Evolutionary conservation across 2,329 filamentous ascomycete species (phyloP).

Genomic region (Colletotrichum sublineola): DNA sequence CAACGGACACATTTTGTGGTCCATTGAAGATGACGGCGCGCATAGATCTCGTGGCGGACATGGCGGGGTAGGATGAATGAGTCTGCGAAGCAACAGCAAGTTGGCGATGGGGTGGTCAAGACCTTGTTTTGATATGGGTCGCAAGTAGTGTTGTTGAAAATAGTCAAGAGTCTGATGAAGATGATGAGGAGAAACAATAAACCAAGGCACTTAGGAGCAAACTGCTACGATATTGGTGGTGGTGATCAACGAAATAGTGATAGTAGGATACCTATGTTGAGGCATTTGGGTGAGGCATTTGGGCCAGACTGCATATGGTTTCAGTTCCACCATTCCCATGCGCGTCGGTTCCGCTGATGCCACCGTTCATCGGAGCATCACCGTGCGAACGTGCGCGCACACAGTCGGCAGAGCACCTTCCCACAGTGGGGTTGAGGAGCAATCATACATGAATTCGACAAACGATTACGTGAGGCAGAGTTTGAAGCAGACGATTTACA

Average conservation of each 20-base stretch:
- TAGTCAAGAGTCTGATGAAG: background rate
- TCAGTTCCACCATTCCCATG: background rate
- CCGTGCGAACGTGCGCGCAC: conserved; percentile 17
- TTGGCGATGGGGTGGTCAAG: background rate
- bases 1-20: conserved; percentile 78
- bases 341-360: conserved; percentile 21
- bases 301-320: background rate
- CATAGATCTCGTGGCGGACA: conserved; percentile 69
- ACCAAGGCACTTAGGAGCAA: background rate
- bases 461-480: too few species aligned
- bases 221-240: background rate
- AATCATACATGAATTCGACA: background rate
- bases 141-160: background rate
- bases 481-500: background rate
- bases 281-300: conserved; percentile 8
- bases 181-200: background rate
- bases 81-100: background rate
- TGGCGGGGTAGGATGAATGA: conserved; percentile 21
- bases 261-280: background rate
- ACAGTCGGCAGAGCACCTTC: conserved; percentile 5
- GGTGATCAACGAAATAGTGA: background rate
- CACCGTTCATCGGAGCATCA: conserved; percentile 17
- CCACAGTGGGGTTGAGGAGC: background rate
- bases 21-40: conserved; percentile 91
- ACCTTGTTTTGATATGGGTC: background rate